These are phyloP conservation scores for Gossypium gossypioides DNA, from an alignment of 441 rosid genomes.

Conservation along the genomic window DNA sequence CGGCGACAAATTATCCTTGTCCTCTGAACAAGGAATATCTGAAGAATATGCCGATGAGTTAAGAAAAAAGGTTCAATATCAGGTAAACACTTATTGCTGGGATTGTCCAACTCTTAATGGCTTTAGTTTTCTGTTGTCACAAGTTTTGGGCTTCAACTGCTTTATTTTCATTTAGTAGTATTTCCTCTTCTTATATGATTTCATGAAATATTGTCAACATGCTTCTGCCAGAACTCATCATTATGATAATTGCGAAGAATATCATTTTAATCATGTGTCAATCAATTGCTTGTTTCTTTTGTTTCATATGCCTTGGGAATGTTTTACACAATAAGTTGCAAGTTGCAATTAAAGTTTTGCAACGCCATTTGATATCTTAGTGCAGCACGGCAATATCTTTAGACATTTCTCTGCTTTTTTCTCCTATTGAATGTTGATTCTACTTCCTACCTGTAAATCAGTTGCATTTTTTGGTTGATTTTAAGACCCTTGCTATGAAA, in stretches of 20 bases:
- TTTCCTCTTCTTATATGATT: neutral
- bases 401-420: neutral
- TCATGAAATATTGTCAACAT: neutral
- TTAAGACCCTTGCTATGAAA: neutral
- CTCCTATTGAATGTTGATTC: neutral
- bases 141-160: neutral
- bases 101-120: neutral
- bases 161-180: neutral
- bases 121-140: neutral
- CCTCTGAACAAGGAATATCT: conserved; percentile 31
- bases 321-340: neutral
- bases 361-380: neutral
- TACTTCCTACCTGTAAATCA: neutral
- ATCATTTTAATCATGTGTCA: neutral
- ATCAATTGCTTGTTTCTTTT: neutral
- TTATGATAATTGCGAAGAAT: neutral
- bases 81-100: conserved; percentile 34
- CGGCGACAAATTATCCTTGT: conserved; percentile 30
- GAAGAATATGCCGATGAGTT: conserved; percentile 54
- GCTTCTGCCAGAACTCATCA: neutral
- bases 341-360: neutral
- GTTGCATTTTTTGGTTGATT: neutral
- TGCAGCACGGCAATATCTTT: neutral
- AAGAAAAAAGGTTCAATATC: conserved; percentile 64
- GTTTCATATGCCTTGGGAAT: neutral